phyloP scores from a whole-genome alignment of 2,329 filamentous ascomycete genomes.

The Calonectria multiphialidica region DNA sequence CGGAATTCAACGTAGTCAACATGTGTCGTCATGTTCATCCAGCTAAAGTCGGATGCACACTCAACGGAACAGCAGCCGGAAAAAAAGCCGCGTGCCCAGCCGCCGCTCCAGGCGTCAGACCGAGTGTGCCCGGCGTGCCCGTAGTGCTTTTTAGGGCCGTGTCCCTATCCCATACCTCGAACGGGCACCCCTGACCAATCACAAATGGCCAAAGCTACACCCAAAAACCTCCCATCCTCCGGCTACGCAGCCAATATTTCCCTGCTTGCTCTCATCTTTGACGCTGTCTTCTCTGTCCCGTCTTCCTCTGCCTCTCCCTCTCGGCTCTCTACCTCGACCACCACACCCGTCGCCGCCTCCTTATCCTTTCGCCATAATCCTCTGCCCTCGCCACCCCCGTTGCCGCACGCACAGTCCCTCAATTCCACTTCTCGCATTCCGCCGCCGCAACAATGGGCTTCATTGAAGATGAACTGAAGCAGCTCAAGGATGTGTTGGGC shows the following conservation, averaged over 20 bases:
- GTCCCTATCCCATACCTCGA: conserved; percentile 35
- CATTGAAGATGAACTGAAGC: conserved; percentile 86
- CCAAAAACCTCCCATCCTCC: conserved; percentile 46
- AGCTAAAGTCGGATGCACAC: neutral
- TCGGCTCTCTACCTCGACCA: conserved; percentile 24
- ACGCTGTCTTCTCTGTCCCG: conserved; percentile 39
- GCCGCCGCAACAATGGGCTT: conserved; percentile 79
- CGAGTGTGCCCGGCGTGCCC: conserved; percentile 24
- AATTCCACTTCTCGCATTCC: conserved; percentile 30
- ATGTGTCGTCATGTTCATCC: neutral
- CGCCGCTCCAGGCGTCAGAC: neutral
- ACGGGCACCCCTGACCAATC: conserved; percentile 35
- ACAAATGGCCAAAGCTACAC: conserved; percentile 37
- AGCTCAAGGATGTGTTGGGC: conserved; percentile 86
- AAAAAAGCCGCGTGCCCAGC: conserved; percentile 34
- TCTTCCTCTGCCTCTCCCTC: conserved; percentile 23
- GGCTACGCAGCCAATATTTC: conserved; percentile 48
- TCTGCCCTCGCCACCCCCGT: conserved; percentile 28
- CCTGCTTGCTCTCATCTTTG: conserved; percentile 33
- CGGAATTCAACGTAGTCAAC: neutral
- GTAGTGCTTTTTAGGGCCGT: conserved; percentile 30
- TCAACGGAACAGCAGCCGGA: conserved; percentile 14
- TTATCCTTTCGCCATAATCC: conserved; percentile 15
- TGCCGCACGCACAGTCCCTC: conserved; percentile 28
- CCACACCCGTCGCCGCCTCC: conserved; percentile 23